Evolutionary conservation across 2,329 filamentous ascomycete genomes (phyloP).

Genomic region (Alternaria angustiovoidea): DNA sequence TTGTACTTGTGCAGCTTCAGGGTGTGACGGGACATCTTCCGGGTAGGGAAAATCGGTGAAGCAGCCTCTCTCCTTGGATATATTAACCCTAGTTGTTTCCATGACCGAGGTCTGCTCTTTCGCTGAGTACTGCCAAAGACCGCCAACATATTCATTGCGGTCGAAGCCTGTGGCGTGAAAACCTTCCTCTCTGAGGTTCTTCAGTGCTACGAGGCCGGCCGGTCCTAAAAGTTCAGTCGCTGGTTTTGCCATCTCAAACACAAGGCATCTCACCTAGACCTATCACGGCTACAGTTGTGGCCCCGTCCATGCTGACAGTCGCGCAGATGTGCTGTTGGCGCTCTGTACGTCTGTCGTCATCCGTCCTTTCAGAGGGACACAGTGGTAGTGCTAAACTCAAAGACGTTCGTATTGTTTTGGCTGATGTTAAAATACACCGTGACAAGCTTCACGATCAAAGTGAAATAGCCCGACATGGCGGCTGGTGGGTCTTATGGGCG

Average conservation of each 20-base stretch:
- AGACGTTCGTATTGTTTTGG: neutral
- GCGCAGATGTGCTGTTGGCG: neutral
- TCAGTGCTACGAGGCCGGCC: slow-evolving; percentile 25
- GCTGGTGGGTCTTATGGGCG: neutral
- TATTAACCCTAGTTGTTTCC: slow-evolving; percentile 28
- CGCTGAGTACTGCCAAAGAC: slow-evolving; percentile 32
- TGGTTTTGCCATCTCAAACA: neutral
- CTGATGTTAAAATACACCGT: neutral
- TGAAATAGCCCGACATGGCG: neutral
- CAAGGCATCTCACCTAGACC: slow-evolving; percentile 13
- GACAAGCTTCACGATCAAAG: neutral
- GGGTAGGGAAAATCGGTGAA: slow-evolving; percentile 34
- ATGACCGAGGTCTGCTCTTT: slow-evolving; percentile 33
- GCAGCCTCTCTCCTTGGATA: slow-evolving; percentile 34
- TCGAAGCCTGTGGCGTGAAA: slow-evolving; percentile 33
- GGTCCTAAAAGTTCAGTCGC: slow-evolving; percentile 11
- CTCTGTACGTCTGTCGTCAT: neutral
- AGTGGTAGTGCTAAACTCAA: neutral
- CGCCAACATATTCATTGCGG: slow-evolving; percentile 30
- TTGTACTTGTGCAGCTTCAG: slow-evolving; percentile 30
- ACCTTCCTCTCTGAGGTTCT: slow-evolving; percentile 32
- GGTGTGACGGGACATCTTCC: slow-evolving; percentile 24
- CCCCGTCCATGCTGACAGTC: neutral
- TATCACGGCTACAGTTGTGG: slow-evolving; percentile 18
- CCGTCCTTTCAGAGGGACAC: neutral